A percentile compares a stretch with the other conserved stretches of the same genome.
These are phyloP conservation scores for Clitoria ternatea DNA, from an alignment of 306 rosid genomes.

Conservation along the genomic window DNA sequence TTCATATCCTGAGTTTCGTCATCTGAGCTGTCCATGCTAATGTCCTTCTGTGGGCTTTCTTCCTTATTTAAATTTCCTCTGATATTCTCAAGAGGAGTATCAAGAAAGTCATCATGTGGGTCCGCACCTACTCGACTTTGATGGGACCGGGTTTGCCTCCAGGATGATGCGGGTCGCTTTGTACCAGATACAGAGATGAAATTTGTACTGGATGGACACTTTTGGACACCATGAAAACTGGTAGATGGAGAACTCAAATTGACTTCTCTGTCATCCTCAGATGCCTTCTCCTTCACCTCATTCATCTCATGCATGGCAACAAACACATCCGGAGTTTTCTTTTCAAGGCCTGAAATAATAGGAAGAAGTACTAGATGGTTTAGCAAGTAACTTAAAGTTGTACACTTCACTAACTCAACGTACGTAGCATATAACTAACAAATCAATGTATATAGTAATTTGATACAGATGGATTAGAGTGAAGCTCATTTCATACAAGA, in stretches of 20 bases:
- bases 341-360: constrained; percentile 41
- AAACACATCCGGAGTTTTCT: constrained; percentile 36
- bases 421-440: not conserved
- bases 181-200: constrained; percentile 41
- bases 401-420: constrained; percentile 8
- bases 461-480: not conserved
- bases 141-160: constrained; percentile 78
- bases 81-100: constrained; percentile 75
- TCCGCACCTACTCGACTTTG: constrained; percentile 70
- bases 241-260: constrained; percentile 33
- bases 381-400: not conserved
- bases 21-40: constrained; percentile 45
- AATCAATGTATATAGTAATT: not conserved
- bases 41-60: constrained; percentile 39
- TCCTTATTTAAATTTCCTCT: constrained; percentile 60
- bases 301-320: constrained; percentile 23
- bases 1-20: constrained; percentile 83
- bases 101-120: constrained; percentile 92
- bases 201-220: constrained; percentile 40
- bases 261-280: constrained; percentile 35
- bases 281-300: constrained; percentile 38
- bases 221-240: constrained; percentile 27
- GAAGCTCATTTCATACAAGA: not conserved
- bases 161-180: constrained; percentile 67
- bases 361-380: constrained; percentile 11